Percentiles rank a stretch among this genome's conserved stretches.
phyloP scores from a whole-genome alignment of 2,329 filamentous ascomycete genomes.

The Beauveria medogensis region DNA sequence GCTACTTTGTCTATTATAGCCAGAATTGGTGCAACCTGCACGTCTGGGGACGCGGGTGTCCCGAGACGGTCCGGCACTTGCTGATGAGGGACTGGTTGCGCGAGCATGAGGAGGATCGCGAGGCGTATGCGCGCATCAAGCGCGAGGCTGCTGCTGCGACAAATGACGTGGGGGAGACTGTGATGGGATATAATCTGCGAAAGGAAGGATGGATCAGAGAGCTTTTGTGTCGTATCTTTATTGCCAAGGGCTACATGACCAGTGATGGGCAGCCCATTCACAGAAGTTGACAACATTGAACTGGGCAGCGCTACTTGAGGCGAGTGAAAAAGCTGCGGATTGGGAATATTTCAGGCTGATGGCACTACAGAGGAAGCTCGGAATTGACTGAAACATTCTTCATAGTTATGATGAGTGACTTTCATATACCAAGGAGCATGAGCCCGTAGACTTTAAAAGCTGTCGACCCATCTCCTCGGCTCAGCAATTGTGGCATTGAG shows the following conservation, averaged over 20 bases:
- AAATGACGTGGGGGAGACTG: conserved; percentile 21
- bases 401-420: background rate
- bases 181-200: conserved; percentile 29
- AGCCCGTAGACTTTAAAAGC: background rate
- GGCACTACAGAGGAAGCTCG: too few species aligned
- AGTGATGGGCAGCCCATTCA: background rate
- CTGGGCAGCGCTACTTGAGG: background rate
- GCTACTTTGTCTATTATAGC: conserved; percentile 26
- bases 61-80: conserved; percentile 30
- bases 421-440: background rate
- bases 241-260: conserved; percentile 3
- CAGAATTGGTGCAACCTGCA: conserved; percentile 33
- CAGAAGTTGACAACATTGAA: background rate
- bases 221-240: conserved; percentile 20
- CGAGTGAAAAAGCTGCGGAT: too few species aligned
- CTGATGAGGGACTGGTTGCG: conserved; percentile 35
- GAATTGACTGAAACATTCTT: background rate
- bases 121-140: conserved; percentile 31
- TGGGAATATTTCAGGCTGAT: too few species aligned
- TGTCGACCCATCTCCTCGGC: background rate
- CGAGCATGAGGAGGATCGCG: conserved; percentile 25
- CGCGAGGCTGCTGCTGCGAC: conserved; percentile 22
- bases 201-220: conserved; percentile 30
- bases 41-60: conserved; percentile 31
- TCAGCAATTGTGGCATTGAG: conserved; percentile 4